Percentiles rank a stretch among this genome's conserved stretches.
Conservation (phyloP, 495 filamentous ascomycete species). For the Penicillium atrosanguineum region DNA sequence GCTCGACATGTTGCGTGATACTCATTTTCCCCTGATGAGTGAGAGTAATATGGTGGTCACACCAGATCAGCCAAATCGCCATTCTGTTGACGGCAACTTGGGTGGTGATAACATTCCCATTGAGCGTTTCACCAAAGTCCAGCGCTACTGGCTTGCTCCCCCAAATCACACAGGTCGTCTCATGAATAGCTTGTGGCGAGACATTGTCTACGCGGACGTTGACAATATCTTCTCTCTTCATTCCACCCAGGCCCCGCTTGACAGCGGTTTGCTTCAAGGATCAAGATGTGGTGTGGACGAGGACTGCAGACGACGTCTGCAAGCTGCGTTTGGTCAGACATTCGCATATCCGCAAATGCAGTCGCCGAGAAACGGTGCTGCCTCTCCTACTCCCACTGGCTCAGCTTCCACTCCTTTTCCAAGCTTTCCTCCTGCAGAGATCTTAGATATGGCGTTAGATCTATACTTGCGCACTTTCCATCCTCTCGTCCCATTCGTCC, state of each 20-base stretch:
- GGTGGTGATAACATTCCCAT: constrained; percentile 39
- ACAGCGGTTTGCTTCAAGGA: constrained; percentile 29
- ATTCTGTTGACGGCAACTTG: constrained; percentile 30
- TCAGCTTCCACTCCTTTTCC: constrained; percentile 23
- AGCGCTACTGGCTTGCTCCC: constrained; percentile 49
- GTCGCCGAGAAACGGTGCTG: constrained; percentile 20
- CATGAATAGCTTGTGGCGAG: constrained; percentile 49
- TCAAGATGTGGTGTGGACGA: constrained; percentile 50
- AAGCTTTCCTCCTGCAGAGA: constrained; percentile 49
- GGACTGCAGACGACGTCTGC: constrained; percentile 44
- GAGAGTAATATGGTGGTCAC: constrained; percentile 23
- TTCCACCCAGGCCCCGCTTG: constrained; percentile 18
- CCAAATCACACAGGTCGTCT: constrained; percentile 42
- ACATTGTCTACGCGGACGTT: constrained; percentile 37
- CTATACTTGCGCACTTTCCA: constrained; percentile 51
- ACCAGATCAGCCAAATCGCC: constrained; percentile 23
- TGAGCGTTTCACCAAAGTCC: constrained; percentile 49
- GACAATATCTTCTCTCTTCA: constrained; percentile 47
- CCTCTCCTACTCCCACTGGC: constrained; percentile 25
- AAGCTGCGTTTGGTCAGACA: constrained; percentile 35
- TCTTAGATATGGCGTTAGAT: constrained; percentile 58
- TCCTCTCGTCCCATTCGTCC: constrained; percentile 50
- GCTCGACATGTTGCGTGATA: constrained; percentile 32
- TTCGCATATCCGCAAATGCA: constrained; percentile 21
- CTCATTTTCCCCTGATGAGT: constrained; percentile 29